Evolutionary conservation across 1,139 yeast species (phyloP).

Genomic region (Ogataea hybrid): DNA sequence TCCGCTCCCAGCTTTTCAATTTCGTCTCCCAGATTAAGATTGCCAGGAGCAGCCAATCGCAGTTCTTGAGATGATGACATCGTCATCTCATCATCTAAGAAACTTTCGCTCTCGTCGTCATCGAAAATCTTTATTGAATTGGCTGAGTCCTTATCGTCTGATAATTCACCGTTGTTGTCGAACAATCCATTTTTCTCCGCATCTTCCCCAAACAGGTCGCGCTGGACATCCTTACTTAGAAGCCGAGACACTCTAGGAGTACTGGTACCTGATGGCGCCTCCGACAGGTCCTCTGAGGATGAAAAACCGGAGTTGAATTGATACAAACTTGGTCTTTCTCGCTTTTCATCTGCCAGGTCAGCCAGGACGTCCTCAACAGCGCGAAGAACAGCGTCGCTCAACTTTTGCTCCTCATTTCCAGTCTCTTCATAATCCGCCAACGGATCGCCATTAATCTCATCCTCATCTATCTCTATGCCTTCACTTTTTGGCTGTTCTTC

Average conservation of each 20-base stretch:
- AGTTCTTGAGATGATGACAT: conserved; percentile 22
- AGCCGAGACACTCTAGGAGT: conserved; percentile 26
- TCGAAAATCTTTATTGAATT: conserved; percentile 15
- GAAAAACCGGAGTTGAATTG: conserved; percentile 5
- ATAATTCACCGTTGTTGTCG: conserved; percentile 17
- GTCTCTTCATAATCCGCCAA: conserved; percentile 30
- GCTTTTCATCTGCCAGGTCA: conserved; percentile 47
- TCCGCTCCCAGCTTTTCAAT: conserved; percentile 55
- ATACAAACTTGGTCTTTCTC: background rate
- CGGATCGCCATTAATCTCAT: conserved; percentile 30
- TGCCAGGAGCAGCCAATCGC: conserved; percentile 64
- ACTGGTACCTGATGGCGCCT: conserved; percentile 10
- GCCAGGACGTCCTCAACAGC: conserved; percentile 74
- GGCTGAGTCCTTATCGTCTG: conserved; percentile 12
- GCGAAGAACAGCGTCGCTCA: conserved; percentile 46
- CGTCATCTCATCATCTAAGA: conserved; percentile 13
- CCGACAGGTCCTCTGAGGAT: conserved; percentile 8
- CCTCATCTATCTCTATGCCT: conserved; percentile 10
- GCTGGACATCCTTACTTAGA: conserved; percentile 32
- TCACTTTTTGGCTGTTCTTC: conserved; percentile 21
- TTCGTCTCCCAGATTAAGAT: conserved; percentile 64
- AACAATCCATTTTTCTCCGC: conserved; percentile 25
- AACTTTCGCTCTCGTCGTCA: conserved; percentile 17
- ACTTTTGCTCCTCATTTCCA: conserved; percentile 25
- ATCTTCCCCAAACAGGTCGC: conserved; percentile 41